Base-by-base conservation (phyloP, 2,329 filamentous ascomycete species). In the Fusarium sacchari region DNA sequence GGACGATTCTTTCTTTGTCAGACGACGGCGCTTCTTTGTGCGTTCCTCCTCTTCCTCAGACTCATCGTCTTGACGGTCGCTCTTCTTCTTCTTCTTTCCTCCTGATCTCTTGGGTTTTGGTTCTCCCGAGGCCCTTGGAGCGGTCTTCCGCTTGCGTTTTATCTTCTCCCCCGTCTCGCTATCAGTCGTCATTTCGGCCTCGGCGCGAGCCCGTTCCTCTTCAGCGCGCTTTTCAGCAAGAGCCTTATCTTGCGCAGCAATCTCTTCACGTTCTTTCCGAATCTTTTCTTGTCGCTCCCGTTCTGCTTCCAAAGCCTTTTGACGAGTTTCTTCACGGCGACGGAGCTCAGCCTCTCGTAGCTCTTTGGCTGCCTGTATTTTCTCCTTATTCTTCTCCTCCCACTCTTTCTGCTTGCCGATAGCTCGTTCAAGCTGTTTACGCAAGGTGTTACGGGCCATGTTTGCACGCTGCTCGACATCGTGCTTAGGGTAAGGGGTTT, bases 401-500 rank as follows among this genome's bases (percentile, higher is more conserved):
- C 97, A 98, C 72, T 97, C 94, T 71, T 90, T 92, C 81, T 99
- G 96, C 75, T 90, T 92, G 73, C 94, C 91, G 53, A 96, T 90
- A 9, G 94, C 93, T 77, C 95, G 91, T 78, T 97, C 94, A 18
- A 99, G 89, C 81, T 99, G 96, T 78, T 94, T 95, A 73, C 94
- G 92, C 84, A 97, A 94, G 2, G 97, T 99, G 81, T 98, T 97
- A 69, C 93, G 92, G 73, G 94, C 95, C 96, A 99, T 99, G 86
- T 94, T 97, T 47, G 96, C 96, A 79, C 97, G 94, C 83, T 97
- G 94, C 81, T 98, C 96, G 40, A 99, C 90, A 76, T 98, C 94
- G 68, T 93, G 89, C 77, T 94, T 92, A 12, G 96, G 96, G 82
- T 98, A 99, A 0, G 96, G 97, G 8, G 96, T 89, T 66, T 90